Conservation (phyloP, 148 eudicot species). For the Pharnaceum exiguum region DNA sequence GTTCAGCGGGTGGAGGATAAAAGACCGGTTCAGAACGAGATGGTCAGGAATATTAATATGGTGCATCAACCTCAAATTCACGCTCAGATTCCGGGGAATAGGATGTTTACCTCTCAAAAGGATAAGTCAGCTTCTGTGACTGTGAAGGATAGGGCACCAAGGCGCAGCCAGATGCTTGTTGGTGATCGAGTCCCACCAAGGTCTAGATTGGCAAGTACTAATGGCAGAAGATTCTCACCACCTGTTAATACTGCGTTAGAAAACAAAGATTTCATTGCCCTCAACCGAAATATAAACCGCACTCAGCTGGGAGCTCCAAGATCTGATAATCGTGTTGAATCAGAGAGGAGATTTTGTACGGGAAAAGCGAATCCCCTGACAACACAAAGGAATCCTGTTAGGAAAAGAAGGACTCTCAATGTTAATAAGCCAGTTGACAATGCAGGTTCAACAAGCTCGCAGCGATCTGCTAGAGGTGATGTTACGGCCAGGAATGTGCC, state of each 20-base stretch:
- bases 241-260: conserved; percentile 24
- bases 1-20: conserved; percentile 18
- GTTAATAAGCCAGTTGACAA: conserved; percentile 34
- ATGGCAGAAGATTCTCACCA: conserved; percentile 31
- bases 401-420: conserved; percentile 49
- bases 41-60: conserved; percentile 15
- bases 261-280: conserved; percentile 41
- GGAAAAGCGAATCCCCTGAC: conserved; percentile 30
- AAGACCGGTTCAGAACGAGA: conserved; percentile 12
- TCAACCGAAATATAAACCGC: conserved; percentile 35
- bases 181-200: conserved; percentile 38
- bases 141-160: conserved; percentile 28
- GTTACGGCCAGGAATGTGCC: conserved; percentile 16
- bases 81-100: conserved; percentile 22
- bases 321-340: conserved; percentile 26
- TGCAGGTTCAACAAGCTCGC: conserved; percentile 29
- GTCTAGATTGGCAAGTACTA: conserved; percentile 25
- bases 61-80: conserved; percentile 20
- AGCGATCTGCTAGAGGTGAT: conserved; percentile 27
- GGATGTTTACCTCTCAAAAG: conserved; percentile 37
- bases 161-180: conserved; percentile 29
- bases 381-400: conserved; percentile 27
- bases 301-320: conserved; percentile 25
- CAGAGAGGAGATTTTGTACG: conserved; percentile 31
- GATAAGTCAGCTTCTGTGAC: conserved; percentile 20